Percentiles rank a stretch among this genome's conserved stretches.
These are phyloP conservation scores for Pilatotrama ljubarskyi DNA, from an alignment of 768 basidiomycete species.

Conservation along the genomic window DNA sequence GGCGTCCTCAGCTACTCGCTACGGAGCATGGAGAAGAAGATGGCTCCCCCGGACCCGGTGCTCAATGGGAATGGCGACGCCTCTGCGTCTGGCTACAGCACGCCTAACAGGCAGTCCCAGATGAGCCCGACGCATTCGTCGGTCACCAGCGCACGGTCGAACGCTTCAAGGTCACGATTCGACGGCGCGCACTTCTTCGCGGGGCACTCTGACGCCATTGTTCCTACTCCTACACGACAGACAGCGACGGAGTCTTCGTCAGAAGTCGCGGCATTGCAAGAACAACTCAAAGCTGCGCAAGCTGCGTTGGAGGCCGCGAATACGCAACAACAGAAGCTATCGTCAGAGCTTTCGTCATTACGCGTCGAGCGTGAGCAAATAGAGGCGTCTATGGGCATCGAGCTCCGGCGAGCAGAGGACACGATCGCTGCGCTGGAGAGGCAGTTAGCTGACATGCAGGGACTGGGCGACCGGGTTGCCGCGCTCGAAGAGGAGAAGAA, in stretches of 20 bases:
- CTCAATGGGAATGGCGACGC: conserved; percentile 35
- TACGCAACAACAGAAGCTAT: conserved; percentile 61
- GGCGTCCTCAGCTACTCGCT: conserved; percentile 76
- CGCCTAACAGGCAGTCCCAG: conserved; percentile 50
- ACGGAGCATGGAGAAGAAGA: conserved; percentile 62
- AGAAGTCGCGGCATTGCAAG: conserved; percentile 58
- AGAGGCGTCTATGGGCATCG: conserved; percentile 63
- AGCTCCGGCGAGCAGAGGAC: conserved; percentile 67
- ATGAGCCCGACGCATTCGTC: conserved; percentile 51
- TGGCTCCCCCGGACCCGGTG: conserved; percentile 25
- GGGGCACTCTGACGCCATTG: conserved; percentile 68
- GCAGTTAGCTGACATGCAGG: conserved; percentile 53
- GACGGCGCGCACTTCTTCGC: conserved; percentile 86
- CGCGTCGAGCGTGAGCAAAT: conserved; percentile 69
- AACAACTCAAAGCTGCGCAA: conserved; percentile 62
- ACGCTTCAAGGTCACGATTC: conserved; percentile 58
- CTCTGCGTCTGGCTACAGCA: conserved; percentile 52
- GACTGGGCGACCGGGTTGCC: conserved; percentile 37
- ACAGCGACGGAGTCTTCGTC: conserved; percentile 45
- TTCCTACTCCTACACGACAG: conserved; percentile 45
- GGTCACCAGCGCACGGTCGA: conserved; percentile 41
- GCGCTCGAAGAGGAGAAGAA: conserved; percentile 49
- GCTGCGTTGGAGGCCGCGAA: conserved; percentile 57
- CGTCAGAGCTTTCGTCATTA: conserved; percentile 60
- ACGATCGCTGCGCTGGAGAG: conserved; percentile 57